Base-by-base conservation (phyloP, 495 filamentous ascomycete genomes). In the Penicillium samsonianum region DNA sequence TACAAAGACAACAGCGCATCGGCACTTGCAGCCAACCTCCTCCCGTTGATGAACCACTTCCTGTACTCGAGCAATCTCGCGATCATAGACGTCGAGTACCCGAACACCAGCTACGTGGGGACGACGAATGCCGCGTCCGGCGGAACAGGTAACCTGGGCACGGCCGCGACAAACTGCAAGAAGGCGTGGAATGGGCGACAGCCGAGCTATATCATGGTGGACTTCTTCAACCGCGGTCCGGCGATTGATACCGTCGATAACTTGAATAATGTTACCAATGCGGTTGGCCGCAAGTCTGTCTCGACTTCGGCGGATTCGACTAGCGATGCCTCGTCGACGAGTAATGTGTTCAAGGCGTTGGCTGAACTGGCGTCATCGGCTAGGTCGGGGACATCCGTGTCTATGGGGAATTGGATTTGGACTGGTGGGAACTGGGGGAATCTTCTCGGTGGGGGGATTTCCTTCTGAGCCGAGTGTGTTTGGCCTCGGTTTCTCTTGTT, bases 21-120 rank as follows among this genome's bases (percentile, higher is more conserved):
- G n/a, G 79, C 85, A 4, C 60, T 80, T 11, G 67, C 74, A 2
- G 75, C 76, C 22, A 75, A 76, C 46, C 67, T 72, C 5, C 64
- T 91, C 47, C 81, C 85, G 0, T 71, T 91, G 6, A 74, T 90
- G 73, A 91, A 92, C 75, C 88, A 91, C 68, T 91, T 91, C 65
- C 74, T 86, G 2, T 82, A 90, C 73, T 72, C 75, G 31, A 66
- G 59, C 6, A 62, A 81, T 14, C 55, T 69, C 9, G 56, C 55
- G 4, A 66, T 67, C 7, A 65, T 83, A 0, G 78, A 78, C 43
- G 81, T 90, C 63, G 70, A 79, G 55, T 72, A 83, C 33, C 87
- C 89, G 3, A 83, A 90, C 59, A 75, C 79, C 11, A 76, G 70
- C 57, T 76, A 85, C 61, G 80, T 86, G 42, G 60, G 62, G 1